phyloP scores from a whole-genome alignment of 176 grass and related monocot species.

The Calamus simplicifolius region DNA sequence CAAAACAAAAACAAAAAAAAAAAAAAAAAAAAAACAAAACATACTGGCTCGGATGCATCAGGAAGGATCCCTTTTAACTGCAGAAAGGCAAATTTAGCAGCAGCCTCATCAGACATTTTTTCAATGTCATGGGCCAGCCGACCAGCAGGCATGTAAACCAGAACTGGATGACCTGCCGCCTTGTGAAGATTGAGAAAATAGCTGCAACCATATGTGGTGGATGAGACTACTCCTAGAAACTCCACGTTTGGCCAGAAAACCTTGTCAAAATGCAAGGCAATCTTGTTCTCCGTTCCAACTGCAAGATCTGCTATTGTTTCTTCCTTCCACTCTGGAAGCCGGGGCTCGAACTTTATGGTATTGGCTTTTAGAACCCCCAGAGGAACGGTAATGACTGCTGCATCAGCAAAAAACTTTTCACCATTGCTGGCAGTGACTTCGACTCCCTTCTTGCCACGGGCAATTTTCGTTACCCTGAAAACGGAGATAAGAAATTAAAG shows the following conservation, averaged over 20 bases:
- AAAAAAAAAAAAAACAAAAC: too few relatives aligned
- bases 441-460: slow-evolving; percentile 71
- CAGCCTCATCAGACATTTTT: slow-evolving; percentile 81
- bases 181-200: slow-evolving; percentile 99
- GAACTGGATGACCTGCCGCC: slow-evolving; percentile 78
- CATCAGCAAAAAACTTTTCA: slow-evolving; percentile 79
- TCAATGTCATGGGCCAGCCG: slow-evolving; percentile 85
- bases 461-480: slow-evolving; percentile 20
- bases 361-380: slow-evolving; percentile 82
- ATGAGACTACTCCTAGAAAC: slow-evolving; percentile 86
- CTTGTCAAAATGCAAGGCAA: slow-evolving; percentile 78
- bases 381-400: slow-evolving; percentile 64
- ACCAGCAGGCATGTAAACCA: slow-evolving; percentile 98
- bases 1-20: too few relatives aligned
- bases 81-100: slow-evolving; percentile 78
- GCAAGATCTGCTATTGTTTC: slow-evolving; percentile 66
- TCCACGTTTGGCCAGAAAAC: slow-evolving; percentile 99
- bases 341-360: slow-evolving; percentile 72
- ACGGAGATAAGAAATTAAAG: too few relatives aligned
- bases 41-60: slow-evolving; percentile 74
- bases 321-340: slow-evolving; percentile 88
- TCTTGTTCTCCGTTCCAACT: slow-evolving; percentile 91
- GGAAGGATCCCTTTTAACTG: slow-evolving; percentile 91
- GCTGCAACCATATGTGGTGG: slow-evolving; percentile 87
- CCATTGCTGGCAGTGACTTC: slow-evolving; percentile 86